These are phyloP conservation scores for Aspergillus caelatus DNA, from an alignment of 2,329 filamentous ascomycete species.

Conservation along the genomic window DNA sequence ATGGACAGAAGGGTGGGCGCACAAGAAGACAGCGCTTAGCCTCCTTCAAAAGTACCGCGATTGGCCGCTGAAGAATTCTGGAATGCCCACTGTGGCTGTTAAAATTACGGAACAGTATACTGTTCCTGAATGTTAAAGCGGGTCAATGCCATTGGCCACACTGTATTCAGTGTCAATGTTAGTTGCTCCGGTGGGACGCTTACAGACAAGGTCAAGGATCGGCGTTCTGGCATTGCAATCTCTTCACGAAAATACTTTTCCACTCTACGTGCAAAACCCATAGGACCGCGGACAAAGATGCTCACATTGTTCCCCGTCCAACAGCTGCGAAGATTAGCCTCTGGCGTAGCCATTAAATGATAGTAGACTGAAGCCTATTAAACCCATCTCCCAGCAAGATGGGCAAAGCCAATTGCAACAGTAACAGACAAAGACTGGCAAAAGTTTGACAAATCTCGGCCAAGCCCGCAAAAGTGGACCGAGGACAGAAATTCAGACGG, in stretches of 20 bases:
- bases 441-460: not conserved
- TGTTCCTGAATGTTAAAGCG: conserved; percentile 1
- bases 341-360: not conserved
- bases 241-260: not conserved
- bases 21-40: not conserved
- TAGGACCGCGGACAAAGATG: not conserved
- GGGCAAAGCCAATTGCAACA: not conserved
- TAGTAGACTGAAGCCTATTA: not conserved
- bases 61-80: not conserved
- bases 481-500: not conserved
- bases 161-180: not conserved
- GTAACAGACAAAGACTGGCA: not conserved
- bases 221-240: not conserved
- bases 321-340: not conserved
- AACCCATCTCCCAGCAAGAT: not conserved
- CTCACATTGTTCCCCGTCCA: not conserved
- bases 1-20: not conserved
- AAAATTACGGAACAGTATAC: not conserved
- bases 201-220: not conserved
- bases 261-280: too few species aligned
- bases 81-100: not conserved
- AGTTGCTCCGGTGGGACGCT: not conserved
- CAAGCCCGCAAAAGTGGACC: conserved; percentile 1
- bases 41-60: not conserved
- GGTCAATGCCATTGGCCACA: not conserved